Base-by-base conservation (phyloP, 2,329 filamentous ascomycete genomes). In the Nemania abortiva region DNA sequence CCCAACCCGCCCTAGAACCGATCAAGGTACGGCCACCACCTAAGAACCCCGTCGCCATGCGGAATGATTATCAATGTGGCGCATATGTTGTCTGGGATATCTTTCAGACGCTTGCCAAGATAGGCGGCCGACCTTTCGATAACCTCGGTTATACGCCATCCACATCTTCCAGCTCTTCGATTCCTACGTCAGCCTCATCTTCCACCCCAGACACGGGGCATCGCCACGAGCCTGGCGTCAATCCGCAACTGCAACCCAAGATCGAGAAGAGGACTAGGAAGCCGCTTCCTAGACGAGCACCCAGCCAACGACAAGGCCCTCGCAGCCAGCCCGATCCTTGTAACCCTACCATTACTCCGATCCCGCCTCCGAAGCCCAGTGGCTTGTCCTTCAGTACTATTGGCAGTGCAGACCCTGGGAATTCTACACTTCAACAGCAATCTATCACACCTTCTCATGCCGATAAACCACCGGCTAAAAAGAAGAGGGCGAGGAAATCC, bases 401-500 rank as follows among this genome's bases (percentile, higher is more conserved):
- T 20, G 20, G 24, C 15, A n/a, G 24, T 47, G 22, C 20, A 3
- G n/a, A 18, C 2, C 15, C n/a, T 11, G 18, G 9, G 20, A 37
- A 37, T 18, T 9, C 52, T 18, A 5, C 22, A 31, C n/a, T 5
- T 13, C 42, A 15, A 6, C n/a, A 65, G 13, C 59, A 50, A 15
- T 11, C 54, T 15, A 27, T 42, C 18, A 20, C 20, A 9, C 24
- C 47, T 45, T n/a, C 27, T 1, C 34, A n/a, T 7, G 37, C 39
- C 1, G 34, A 27, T 27, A 63, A 64, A 15, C 62, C 59, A 24
- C 60, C n/a, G 7, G 20, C 63, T 10, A 66, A 52, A 42, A 53
- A 74, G 15, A 82, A 75, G 68, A 79, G 75, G 47, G 67, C 79
- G 37, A 80, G 82, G 37, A 84, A 83, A 66, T 83, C 82, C 1